phyloP scores from a whole-genome alignment of 208 protist species.

The Herpetomonas muscarum region DNA sequence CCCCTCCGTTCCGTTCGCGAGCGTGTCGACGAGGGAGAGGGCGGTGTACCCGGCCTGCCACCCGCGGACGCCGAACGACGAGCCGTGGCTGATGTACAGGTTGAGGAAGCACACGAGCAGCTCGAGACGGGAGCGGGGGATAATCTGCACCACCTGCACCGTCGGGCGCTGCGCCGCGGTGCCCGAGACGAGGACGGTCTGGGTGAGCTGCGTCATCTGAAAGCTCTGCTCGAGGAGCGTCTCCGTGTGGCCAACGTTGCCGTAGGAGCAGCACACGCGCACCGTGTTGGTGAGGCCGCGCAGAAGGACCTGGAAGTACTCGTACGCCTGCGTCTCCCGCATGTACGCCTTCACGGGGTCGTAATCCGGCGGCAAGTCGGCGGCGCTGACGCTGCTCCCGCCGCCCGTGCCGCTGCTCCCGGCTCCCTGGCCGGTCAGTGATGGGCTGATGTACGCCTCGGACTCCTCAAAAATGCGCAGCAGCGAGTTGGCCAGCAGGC shows the following conservation, averaged over 20 bases:
- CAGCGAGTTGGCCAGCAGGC: slow-evolving; percentile 32
- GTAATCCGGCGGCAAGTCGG: not conserved
- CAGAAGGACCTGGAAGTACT: slow-evolving; percentile 49
- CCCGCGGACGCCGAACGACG: slow-evolving; percentile 46
- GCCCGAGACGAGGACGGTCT: slow-evolving; percentile 31
- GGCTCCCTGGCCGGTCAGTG: not conserved
- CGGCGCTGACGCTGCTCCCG: not conserved
- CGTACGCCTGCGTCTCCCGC: slow-evolving; percentile 31
- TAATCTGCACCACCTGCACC: slow-evolving; percentile 34
- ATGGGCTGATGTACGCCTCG: slow-evolving; percentile 33
- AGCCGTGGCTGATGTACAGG: slow-evolving; percentile 57
- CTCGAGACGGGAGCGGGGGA: slow-evolving; percentile 54
- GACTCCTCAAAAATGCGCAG: slow-evolving; percentile 36
- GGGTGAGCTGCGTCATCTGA: slow-evolving; percentile 51
- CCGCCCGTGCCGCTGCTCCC: not conserved
- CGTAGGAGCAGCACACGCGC: slow-evolving; percentile 72
- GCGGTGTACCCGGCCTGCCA: slow-evolving; percentile 71
- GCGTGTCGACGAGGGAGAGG: slow-evolving; percentile 68
- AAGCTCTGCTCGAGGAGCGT: slow-evolving; percentile 60
- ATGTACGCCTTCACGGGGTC: slow-evolving; percentile 34
- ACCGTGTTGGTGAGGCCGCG: slow-evolving; percentile 58
- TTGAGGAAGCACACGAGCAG: slow-evolving; percentile 62
- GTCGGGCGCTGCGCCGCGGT: slow-evolving; percentile 3
- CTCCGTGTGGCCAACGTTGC: slow-evolving; percentile 59
- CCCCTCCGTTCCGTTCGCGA: slow-evolving; percentile 77